Evolutionary conservation across 495 filamentous ascomycete species (phyloP).

Genomic region (Oidiodendron maius): DNA sequence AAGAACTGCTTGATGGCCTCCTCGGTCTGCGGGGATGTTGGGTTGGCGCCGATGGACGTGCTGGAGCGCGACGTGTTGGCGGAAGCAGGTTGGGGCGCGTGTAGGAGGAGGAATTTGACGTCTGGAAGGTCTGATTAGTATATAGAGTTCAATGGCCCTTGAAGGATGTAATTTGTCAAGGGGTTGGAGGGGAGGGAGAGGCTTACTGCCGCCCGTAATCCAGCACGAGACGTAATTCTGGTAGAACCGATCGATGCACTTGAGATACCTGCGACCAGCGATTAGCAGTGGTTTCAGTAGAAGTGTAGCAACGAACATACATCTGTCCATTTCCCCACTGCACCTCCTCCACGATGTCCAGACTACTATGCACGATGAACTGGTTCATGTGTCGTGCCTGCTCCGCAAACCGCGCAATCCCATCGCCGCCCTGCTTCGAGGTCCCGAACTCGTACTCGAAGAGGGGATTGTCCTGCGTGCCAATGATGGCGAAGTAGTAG

Average conservation of each 20-base stretch:
- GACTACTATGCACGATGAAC: conserved; percentile 86
- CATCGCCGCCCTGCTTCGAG: conserved; percentile 89
- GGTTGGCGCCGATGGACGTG: conserved; percentile 71
- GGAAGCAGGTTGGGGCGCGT: conserved; percentile 52
- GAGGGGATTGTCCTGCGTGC: conserved; percentile 87
- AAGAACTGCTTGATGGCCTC: conserved; percentile 94
- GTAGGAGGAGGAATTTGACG: conserved; percentile 84
- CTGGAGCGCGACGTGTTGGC: conserved; percentile 42
- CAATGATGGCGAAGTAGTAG: conserved; percentile 94
- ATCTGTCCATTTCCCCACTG: conserved; percentile 83
- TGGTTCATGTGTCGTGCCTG: conserved; percentile 91
- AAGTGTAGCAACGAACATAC: conserved; percentile 36
- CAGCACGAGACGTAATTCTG: conserved; percentile 87
- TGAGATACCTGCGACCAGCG: conserved; percentile 67
- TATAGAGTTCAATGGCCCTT: not conserved
- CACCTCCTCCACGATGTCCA: conserved; percentile 92
- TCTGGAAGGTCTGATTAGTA: conserved; percentile 26
- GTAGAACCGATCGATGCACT: conserved; percentile 89
- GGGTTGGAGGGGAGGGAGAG: conserved; percentile 2
- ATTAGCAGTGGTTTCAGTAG: not conserved
- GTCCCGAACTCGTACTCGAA: conserved; percentile 97
- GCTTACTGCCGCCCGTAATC: conserved; percentile 65
- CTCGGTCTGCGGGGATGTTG: conserved; percentile 80
- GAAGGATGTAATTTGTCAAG: not conserved
- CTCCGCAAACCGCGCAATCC: conserved; percentile 76